These are phyloP conservation scores for Annona cherimola DNA, from an alignment of 164 flowering plant genomes.

Conservation along the genomic window DNA sequence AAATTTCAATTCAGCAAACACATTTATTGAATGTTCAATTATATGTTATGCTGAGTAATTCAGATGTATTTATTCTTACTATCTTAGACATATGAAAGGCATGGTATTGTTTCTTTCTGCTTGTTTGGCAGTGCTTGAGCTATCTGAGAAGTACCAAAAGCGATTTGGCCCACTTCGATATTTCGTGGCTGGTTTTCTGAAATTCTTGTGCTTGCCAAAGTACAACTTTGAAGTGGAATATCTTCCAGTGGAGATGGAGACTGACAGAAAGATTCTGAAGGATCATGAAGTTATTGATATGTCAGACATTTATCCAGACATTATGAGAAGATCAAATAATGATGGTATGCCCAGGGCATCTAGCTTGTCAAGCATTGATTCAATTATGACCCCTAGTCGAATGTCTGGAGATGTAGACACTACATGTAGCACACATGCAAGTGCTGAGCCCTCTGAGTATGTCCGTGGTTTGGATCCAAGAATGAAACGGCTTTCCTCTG, in stretches of 20 bases:
- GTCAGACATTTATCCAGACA: conserved; percentile 73
- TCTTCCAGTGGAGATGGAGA: conserved; percentile 59
- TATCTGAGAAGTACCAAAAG: conserved; percentile 95
- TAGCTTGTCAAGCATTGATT: conserved; percentile 95
- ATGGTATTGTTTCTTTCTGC: neutral
- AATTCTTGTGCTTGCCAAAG: conserved; percentile 90
- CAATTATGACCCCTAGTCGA: conserved; percentile 87
- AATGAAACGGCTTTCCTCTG: conserved; percentile 80
- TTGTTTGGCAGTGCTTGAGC: conserved; percentile 75
- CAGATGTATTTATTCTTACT: no score
- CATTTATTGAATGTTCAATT: no score
- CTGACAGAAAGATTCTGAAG: conserved; percentile 32
- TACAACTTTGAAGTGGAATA: conserved; percentile 90
- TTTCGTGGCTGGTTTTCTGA: conserved; percentile 92
- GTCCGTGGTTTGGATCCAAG: conserved; percentile 94
- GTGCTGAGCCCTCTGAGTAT: conserved; percentile 93
- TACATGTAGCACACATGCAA: conserved; percentile 65
- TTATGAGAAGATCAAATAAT: conserved; percentile 66
- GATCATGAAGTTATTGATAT: conserved; percentile 57
- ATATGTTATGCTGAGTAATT: no score
- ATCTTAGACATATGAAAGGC: neutral
- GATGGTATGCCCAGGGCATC: conserved; percentile 95
- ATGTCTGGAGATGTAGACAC: conserved; percentile 86
- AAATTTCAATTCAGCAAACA: no score
- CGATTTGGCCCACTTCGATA: conserved; percentile 96